Conservation (phyloP, 352 stramenopile species). For the Pythium phragmitis region DNA sequence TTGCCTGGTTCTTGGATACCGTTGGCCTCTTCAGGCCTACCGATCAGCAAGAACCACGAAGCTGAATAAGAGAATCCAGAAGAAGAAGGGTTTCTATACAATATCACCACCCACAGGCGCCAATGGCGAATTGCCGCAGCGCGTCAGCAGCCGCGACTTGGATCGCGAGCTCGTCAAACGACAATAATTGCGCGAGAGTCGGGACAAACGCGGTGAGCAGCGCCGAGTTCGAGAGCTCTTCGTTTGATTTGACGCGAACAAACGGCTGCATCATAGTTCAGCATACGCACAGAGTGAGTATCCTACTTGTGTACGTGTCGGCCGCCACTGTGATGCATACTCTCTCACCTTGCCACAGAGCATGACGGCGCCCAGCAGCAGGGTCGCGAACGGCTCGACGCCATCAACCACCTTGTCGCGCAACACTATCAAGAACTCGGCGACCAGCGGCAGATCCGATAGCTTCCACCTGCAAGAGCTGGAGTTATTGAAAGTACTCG, state of each 20-base stretch:
- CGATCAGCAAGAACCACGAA: not conserved
- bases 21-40: conserved; percentile 38
- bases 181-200: conserved; percentile 59
- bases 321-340: not conserved
- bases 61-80: not conserved
- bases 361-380: conserved; percentile 40
- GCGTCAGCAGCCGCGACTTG: conserved; percentile 62
- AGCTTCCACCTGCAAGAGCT: conserved; percentile 58
- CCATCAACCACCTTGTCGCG: conserved; percentile 56
- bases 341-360: conserved; percentile 45
- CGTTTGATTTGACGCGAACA: conserved; percentile 69
- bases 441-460: conserved; percentile 56
- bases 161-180: conserved; percentile 52
- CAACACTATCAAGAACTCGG: conserved; percentile 54
- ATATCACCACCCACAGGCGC: conserved; percentile 41
- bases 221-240: conserved; percentile 65
- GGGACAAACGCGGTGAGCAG: conserved; percentile 48
- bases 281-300: not conserved
- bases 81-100: no score
- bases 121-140: conserved; percentile 57
- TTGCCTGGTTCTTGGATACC: conserved; percentile 35
- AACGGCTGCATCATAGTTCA: conserved; percentile 45
- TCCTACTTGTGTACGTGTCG: no score
- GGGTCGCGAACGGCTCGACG: conserved; percentile 36
- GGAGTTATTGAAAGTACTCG: not conserved